phyloP scores from a whole-genome alignment of 2,329 filamentous ascomycete genomes.

The Exophiala alcalophila region DNA sequence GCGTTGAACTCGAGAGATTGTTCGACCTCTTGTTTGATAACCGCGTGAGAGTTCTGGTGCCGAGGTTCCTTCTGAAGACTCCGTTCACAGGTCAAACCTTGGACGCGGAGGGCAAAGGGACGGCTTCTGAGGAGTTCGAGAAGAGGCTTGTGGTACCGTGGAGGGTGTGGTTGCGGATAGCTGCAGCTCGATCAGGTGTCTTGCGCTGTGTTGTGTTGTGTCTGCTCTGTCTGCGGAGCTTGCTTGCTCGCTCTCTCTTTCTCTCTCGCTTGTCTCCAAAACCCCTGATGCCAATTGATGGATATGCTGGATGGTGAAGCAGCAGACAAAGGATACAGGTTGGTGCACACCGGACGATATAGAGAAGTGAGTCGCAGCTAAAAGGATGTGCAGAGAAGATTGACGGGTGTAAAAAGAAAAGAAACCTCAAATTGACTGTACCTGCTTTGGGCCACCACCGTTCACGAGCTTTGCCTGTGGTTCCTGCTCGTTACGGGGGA shows the following conservation, averaged over 20 bases:
- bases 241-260: constrained; percentile 3
- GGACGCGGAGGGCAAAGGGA: neutral
- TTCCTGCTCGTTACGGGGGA: no score
- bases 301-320: no score
- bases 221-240: no score
- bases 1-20: neutral
- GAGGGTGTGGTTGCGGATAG: constrained; percentile 1
- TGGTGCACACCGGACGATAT: constrained; percentile 7
- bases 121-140: constrained; percentile 17
- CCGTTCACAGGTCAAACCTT: constrained; percentile 14
- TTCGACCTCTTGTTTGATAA: constrained; percentile 4
- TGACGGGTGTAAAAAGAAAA: no score
- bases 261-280: no score
- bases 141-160: constrained; percentile 4
- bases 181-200: constrained; percentile 2
- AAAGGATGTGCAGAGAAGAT: constrained; percentile 12
- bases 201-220: no score
- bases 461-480: no score
- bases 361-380: constrained; percentile 6
- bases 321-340: neutral
- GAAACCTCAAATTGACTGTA: no score
- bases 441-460: no score
- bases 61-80: constrained; percentile 13
- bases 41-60: neutral
- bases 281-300: no score